Evolutionary conservation across 257 asterid species (phyloP), one percentile per base, ranked within the genome.

Genomic region (Solanum lycopersicoides): DNA sequence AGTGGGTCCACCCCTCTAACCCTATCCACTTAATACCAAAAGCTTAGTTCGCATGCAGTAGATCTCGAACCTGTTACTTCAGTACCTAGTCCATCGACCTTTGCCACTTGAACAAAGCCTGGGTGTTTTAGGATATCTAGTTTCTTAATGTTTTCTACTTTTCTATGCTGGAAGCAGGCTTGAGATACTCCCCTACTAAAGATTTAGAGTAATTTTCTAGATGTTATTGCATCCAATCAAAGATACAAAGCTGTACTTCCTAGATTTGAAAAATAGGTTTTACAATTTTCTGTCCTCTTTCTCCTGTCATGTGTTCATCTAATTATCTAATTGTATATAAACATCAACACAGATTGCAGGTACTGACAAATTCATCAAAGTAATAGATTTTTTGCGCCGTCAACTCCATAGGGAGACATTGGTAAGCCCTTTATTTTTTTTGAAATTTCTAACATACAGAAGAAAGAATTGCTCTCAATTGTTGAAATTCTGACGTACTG

Each of bases 351-450:
- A 97, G 99, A 95, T 96, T 91, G 94, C 93, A 87, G 99, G 97
- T 66, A 89, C 93, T 32, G 99, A 97, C 89, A 97, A 96, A 92
- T 97, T 97, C 88, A 95, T 88, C 74, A 94, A 92, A 92, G 99
- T 97, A 13, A 93, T 97, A 88, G 99, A 96, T 85, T 97, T 97
- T 90, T 95, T 97, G 85, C 94, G 99, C 74, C 98, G 98, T 87
- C 99, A 96, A 90, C 98, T 97, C 92, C 98, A 94, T 88, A 92
- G 97, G 91, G 99, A 96, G 80, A 95, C 99, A 37, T 85, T 97
- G 96, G 99, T 94, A 88, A 20, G 89, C 66, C 69, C 72, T 42
- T 72, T 75, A 3, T 74, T 23, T 80, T 9, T 30, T 25, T 80
- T 80, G 68, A 45, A 80, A 80, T 47, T 28, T 80, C 25, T 28